Conservation (phyloP, 305 asterid species). For the Plantago lanceolata region DNA sequence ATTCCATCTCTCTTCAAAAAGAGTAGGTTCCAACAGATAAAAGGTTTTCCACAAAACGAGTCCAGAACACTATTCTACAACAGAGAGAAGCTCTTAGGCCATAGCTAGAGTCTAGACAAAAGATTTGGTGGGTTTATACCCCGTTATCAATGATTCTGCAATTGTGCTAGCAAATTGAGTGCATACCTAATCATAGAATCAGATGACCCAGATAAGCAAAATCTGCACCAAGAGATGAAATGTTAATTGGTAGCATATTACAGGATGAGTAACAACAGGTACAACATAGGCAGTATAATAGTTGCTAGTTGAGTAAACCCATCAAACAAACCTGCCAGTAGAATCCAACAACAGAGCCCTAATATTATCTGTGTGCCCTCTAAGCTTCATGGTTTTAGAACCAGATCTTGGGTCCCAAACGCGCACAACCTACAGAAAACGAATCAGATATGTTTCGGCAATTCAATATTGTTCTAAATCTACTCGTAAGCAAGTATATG, state of each 20-base stretch:
- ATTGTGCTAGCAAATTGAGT: constrained; percentile 4
- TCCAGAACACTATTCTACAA: not conserved
- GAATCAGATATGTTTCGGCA: not conserved
- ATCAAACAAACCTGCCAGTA: constrained; percentile 73
- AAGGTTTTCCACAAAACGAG: not conserved
- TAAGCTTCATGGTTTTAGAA: constrained; percentile 86
- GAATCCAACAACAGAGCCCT: constrained; percentile 84
- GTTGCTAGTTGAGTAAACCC: too few relatives aligned
- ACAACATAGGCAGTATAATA: constrained; percentile 5
- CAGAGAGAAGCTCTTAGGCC: not conserved
- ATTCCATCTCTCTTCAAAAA: not conserved
- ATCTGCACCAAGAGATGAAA: constrained; percentile 50
- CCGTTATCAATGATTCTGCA: constrained; percentile 17
- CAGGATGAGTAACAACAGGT: not conserved
- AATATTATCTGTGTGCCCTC: constrained; percentile 96
- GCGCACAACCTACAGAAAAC: constrained; percentile 65
- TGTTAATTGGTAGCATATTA: constrained; percentile 2
- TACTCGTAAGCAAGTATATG: not conserved
- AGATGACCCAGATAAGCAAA: constrained; percentile 90
- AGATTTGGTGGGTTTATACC: constrained; percentile 7
- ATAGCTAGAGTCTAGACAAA: not conserved
- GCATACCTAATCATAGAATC: constrained; percentile 93
- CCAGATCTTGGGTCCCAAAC: constrained; percentile 98
- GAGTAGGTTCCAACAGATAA: not conserved
- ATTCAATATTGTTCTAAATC: not conserved